Evolutionary conservation across 805 yeast species (phyloP), one percentile per base, ranked within the genome.

Genomic region (Metschnikowia aberdeeniae): DNA sequence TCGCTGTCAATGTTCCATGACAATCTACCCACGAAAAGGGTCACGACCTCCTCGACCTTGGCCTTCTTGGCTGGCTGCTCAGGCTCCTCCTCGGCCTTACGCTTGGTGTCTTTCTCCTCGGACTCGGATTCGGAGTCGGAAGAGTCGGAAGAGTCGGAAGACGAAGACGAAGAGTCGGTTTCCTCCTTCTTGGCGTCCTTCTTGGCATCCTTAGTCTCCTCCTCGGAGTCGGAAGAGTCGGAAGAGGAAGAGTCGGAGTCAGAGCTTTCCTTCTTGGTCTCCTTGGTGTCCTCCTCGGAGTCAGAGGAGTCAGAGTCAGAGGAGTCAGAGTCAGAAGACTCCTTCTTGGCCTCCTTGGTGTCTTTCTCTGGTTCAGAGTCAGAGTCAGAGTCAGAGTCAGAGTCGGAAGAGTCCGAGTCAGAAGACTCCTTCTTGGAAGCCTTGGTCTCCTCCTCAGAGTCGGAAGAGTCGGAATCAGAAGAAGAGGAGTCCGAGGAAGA

Each of bases 1-100:
- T 84, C 95, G 65, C 90, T 97, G 63, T 93, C 99, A 61, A 93
- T 80, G 69, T 82, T 86, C 98, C 98, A 93, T 17, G 98, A 89
- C 62, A 93, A 80, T 75, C 98, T 84, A 61, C 99, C 99, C 54
- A 90, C 98, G 61, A 93, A 93, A 55, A 93, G 68, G 50, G 98
- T 92, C 49, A 92, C 86, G 58, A 89, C 84, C 70, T 69, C 74
- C 42, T 67, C 68, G 43, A 63, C 54, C 73, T 76, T 78, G 54
- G 71, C 70, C 66, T 79, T 81, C 75, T 84, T 85, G 48, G 72
- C 54, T 33, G 62, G 61, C 49, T 58, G 61, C 34, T 56, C 63
- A 19, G 40, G 34, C 27, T 45, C 51, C 11, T 48, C 52, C 28
- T 47, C 50, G 40, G 57, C 57, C 49, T 56, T 50, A 40, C 60